Conservation (phyloP, 805 yeast species). For the Saccharomycopsis capsularis region DNA sequence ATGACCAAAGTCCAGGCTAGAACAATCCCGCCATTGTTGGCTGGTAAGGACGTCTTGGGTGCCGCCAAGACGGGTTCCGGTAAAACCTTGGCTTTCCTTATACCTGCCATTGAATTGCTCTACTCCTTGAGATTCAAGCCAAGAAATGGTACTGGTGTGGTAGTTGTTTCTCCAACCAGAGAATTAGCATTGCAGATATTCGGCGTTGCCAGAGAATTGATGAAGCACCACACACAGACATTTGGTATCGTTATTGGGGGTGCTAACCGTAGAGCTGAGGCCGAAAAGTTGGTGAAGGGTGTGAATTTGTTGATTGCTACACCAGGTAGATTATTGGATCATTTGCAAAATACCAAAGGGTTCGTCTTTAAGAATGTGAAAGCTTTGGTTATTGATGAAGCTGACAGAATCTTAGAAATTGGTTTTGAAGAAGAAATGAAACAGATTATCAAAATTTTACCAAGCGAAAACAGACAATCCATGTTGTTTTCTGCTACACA, state of each 20-base stretch:
- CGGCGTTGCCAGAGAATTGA: constrained; percentile 93
- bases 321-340: constrained; percentile 95
- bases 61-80: constrained; percentile 99
- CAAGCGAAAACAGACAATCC: constrained; percentile 87
- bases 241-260: constrained; percentile 98
- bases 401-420: constrained; percentile 94
- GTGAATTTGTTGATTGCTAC: constrained; percentile 93
- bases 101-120: constrained; percentile 92
- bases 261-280: constrained; percentile 95
- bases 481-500: constrained; percentile 99
- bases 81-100: constrained; percentile 88
- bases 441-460: constrained; percentile 89
- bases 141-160: constrained; percentile 96
- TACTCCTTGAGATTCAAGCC: constrained; percentile 92
- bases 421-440: constrained; percentile 99
- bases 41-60: constrained; percentile 95
- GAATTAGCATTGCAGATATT: constrained; percentile 96
- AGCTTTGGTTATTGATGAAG: constrained; percentile 94
- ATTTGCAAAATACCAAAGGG: constrained; percentile 90
- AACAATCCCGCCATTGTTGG: constrained; percentile 92
- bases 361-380: constrained; percentile 91
- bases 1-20: constrained; percentile 95
- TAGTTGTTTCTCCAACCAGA: constrained; percentile 94
- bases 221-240: constrained; percentile 88
- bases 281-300: constrained; percentile 89